Conservation (phyloP, 257 asterid species). For the Haberlea rhodopensis region DNA sequence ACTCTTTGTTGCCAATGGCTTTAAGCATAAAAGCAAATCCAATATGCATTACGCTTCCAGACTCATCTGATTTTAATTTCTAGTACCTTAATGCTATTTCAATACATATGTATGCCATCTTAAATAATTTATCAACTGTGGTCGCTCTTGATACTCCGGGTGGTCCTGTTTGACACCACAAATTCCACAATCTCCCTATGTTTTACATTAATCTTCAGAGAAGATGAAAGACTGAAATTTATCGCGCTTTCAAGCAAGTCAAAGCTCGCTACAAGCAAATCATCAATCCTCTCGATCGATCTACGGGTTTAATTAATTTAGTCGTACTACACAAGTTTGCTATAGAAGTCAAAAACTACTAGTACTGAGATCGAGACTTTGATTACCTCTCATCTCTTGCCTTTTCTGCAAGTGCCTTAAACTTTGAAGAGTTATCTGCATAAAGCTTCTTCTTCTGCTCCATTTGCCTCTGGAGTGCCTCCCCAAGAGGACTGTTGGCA, state of each 20-base stretch:
- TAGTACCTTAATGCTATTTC: too few relatives aligned
- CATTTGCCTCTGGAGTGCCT: constrained; percentile 73
- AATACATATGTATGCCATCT: too few relatives aligned
- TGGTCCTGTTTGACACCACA: too few relatives aligned
- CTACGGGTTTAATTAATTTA: neutral
- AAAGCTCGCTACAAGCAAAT: neutral
- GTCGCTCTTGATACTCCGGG: too few relatives aligned
- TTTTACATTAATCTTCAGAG: neutral
- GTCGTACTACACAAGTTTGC: neutral
- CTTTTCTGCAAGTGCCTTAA: constrained; percentile 53
- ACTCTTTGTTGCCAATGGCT: neutral
- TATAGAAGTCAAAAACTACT: neutral
- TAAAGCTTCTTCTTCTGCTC: constrained; percentile 67
- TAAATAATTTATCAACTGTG: too few relatives aligned
- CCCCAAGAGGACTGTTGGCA: constrained; percentile 75
- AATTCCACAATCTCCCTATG: too few relatives aligned
- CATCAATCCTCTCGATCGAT: neutral
- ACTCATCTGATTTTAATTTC: neutral
- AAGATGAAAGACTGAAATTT: neutral
- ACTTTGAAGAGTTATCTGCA: constrained; percentile 53
- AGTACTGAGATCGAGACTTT: neutral
- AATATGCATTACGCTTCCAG: neutral
- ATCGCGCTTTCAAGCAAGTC: too few relatives aligned
- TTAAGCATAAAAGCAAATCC: neutral
- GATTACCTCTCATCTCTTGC: constrained; percentile 73